These are phyloP conservation scores for Mycena rebaudengoi DNA, from an alignment of 768 basidiomycete species.

Conservation along the genomic window DNA sequence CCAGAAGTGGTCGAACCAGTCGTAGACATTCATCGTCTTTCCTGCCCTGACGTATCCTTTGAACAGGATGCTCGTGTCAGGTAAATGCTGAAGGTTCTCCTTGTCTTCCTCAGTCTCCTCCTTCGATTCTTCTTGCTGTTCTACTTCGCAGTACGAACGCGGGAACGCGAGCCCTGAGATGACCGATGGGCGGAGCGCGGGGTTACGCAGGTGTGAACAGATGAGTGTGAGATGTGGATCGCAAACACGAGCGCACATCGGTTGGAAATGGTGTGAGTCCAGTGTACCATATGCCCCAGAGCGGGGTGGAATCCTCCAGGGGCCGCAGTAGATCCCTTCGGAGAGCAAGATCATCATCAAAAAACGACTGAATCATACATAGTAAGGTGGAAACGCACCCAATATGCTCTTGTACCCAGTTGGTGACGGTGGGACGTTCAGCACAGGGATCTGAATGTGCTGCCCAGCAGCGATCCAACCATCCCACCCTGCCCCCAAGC, in stretches of 20 bases:
- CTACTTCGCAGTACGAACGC: constrained; percentile 65
- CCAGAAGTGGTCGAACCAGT: constrained; percentile 88
- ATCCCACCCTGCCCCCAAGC: no score
- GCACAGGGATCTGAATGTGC: no score
- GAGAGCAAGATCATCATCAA: neutral
- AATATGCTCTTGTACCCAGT: constrained; percentile 62
- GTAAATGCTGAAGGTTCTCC: constrained; percentile 58
- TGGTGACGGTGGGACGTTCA: no score
- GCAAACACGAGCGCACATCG: constrained; percentile 55
- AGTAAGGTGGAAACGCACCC: constrained; percentile 45
- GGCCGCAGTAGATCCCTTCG: constrained; percentile 52
- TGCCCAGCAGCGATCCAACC: no score
- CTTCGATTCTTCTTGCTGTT: constrained; percentile 15
- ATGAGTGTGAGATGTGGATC: neutral
- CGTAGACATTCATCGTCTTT: constrained; percentile 85
- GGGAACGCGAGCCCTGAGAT: constrained; percentile 64
- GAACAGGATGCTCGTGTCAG: constrained; percentile 83
- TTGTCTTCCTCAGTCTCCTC: constrained; percentile 33
- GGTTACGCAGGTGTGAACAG: constrained; percentile 66
- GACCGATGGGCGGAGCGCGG: constrained; percentile 68
- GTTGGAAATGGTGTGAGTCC: constrained; percentile 69
- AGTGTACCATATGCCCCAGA: constrained; percentile 83
- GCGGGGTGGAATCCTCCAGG: constrained; percentile 52
- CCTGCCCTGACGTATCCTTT: constrained; percentile 80
- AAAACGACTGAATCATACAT: no score